These are phyloP conservation scores for Pythium rhizo-oryzae DNA, from an alignment of 352 stramenopile species.

Conservation along the genomic window DNA sequence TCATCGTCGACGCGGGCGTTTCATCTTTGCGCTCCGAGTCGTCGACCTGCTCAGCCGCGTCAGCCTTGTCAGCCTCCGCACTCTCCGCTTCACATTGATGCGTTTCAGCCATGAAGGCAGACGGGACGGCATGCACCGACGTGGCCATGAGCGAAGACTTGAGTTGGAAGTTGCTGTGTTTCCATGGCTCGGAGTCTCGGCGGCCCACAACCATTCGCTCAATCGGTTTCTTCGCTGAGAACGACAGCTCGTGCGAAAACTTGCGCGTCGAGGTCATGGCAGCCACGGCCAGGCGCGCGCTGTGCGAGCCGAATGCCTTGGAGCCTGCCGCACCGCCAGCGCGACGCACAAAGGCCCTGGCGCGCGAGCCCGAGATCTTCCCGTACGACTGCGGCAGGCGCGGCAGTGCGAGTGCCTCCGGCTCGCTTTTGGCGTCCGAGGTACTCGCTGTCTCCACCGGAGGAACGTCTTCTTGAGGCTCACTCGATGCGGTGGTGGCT, in stretches of 20 bases:
- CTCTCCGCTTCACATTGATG: not conserved
- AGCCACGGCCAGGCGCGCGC: not conserved
- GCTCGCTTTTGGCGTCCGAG: not conserved
- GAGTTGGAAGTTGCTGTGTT: not conserved
- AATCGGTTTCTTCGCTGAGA: conserved; percentile 9
- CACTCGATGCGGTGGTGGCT: not conserved
- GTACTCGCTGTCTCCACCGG: not conserved
- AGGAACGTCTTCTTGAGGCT: not conserved
- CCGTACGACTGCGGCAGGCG: conserved; percentile 5
- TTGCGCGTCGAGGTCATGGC: conserved; percentile 4
- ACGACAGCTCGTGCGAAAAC: not conserved
- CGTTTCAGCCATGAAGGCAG: not conserved
- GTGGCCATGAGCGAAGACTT: conserved; percentile 16
- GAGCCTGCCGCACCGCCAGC: not conserved
- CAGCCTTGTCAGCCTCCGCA: not conserved
- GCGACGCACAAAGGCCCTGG: conserved; percentile 6
- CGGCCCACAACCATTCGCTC: conserved; percentile 18
- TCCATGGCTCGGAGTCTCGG: conserved; percentile 9
- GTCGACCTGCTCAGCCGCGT: not conserved
- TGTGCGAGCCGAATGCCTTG: not conserved
- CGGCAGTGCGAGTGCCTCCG: conserved; percentile 7
- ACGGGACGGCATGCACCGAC: conserved; percentile 1
- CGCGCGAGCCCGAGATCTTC: conserved; percentile 8
- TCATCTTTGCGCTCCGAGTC: not conserved
- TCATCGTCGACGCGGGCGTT: not conserved